These are phyloP conservation scores for Tausonia pullulans DNA, from an alignment of 1,284 basidiomycete species.

Conservation along the genomic window DNA sequence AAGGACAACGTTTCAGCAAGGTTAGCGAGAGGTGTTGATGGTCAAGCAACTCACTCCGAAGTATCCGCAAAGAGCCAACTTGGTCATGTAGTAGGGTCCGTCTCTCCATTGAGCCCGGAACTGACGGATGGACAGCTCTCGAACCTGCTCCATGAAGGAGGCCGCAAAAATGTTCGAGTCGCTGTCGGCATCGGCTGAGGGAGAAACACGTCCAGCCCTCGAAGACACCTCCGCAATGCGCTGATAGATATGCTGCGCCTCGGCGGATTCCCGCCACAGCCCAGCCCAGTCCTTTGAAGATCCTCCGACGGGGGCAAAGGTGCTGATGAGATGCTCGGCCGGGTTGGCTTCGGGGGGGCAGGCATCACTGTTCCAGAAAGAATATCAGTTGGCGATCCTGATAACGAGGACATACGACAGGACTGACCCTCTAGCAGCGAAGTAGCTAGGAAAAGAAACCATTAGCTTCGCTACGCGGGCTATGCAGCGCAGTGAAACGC, in stretches of 20 bases:
- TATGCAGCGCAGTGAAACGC: too few relatives aligned
- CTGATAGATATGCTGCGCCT: background rate
- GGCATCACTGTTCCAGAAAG: conserved; percentile 22
- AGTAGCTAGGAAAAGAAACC: too few relatives aligned
- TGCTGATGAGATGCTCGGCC: conserved; percentile 34
- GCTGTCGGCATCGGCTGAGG: conserved; percentile 12
- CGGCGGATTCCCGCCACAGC: conserved; percentile 3
- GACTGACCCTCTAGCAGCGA: too few relatives aligned
- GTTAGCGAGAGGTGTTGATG: background rate
- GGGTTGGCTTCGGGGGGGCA: conserved; percentile 44
- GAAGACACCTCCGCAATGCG: background rate
- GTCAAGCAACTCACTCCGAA: background rate
- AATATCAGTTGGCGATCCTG: background rate
- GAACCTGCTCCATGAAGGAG: background rate
- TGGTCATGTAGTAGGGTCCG: background rate
- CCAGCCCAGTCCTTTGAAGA: conserved; percentile 3
- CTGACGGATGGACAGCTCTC: conserved; percentile 7
- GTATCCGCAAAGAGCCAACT: background rate
- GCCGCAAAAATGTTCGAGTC: conserved; percentile 6
- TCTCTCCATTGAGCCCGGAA: conserved; percentile 8
- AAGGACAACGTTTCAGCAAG: background rate
- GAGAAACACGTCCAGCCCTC: too few relatives aligned
- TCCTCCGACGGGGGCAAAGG: conserved; percentile 26
- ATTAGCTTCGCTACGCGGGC: too few relatives aligned
- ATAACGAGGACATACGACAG: conserved; percentile 9